Evolutionary conservation across 202 grass and related monocot species (phyloP), one percentile per base, ranked within the genome.

Genomic region (Zizania palustris): DNA sequence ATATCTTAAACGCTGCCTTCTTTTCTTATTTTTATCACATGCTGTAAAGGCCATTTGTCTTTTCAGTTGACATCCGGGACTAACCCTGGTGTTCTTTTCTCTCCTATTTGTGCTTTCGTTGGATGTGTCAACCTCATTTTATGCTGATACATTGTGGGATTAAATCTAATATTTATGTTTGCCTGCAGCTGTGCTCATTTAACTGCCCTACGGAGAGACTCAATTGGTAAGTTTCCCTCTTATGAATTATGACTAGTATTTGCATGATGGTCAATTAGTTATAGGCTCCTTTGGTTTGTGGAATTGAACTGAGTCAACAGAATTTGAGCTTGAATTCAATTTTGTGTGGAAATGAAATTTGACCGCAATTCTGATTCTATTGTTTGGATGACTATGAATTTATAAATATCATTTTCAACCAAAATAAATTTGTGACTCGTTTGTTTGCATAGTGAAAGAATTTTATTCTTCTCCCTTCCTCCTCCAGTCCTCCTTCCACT

Each of bases 151-250:
- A 18, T 57, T 64, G 5, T 0, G 14, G 13, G 38, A 56, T 45
- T 76, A 54, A 77, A 55, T 78, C 63, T 14, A 71, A 36, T 82
- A n/a, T 54, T 4, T 49, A 11, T 58, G 53, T 82, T 45, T 91
- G 18, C 64, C 67, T 89, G 62, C 82, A 97, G 95, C 68, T 94
- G 89, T 88, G 91, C 91, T 83, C 91, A 97, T 80, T 92, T 97
- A 69, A 92, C 80, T 60, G 91, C 91, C 10, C 65, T 97, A 9
- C 80, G 89, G 61, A 83, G 91, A 75, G 91, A 97, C 53, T 93
- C 85, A 22, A 94, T 97, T 50, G 94, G 91, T 97, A 88, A 86
- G 55, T 72, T 45, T 14, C 5, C 7, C 40, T 43, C 18, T 1
- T 69, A 3, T 49, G 60, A 21, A 40, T 38, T 40, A 54, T 77